Conservation (phyloP, 2,329 filamentous ascomycete genomes). For the Lachnellula hyalina region DNA sequence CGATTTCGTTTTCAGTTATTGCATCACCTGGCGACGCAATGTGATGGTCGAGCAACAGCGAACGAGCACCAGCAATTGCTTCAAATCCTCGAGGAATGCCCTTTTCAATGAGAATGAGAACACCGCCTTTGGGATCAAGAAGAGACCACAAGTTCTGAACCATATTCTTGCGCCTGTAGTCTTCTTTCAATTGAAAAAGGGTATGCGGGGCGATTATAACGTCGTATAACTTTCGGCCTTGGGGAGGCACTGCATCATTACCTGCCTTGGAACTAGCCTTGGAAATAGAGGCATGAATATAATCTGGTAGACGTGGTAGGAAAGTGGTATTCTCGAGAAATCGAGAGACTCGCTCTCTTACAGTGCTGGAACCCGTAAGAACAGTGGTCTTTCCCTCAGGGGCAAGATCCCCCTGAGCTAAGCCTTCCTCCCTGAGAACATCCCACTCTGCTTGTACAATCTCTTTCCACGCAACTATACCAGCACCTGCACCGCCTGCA, state of each 20-base stretch:
- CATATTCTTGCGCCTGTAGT: slow-evolving; percentile 70
- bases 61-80: slow-evolving; percentile 77
- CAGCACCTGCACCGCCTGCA: slow-evolving; percentile 68
- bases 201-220: slow-evolving; percentile 85
- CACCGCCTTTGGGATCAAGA: slow-evolving; percentile 75
- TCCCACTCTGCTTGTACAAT: slow-evolving; percentile 79
- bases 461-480: slow-evolving; percentile 69
- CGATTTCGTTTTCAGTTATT: slow-evolving; percentile 33
- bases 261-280: slow-evolving; percentile 52
- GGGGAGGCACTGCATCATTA: slow-evolving; percentile 51
- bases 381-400: slow-evolving; percentile 74
- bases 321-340: slow-evolving; percentile 89
- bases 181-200: slow-evolving; percentile 70
- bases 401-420: slow-evolving; percentile 41
- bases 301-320: slow-evolving; percentile 84
- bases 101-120: slow-evolving; percentile 86
- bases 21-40: slow-evolving; percentile 57
- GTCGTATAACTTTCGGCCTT: slow-evolving; percentile 74
- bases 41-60: slow-evolving; percentile 70
- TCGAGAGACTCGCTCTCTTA: slow-evolving; percentile 69
- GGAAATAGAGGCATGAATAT: slow-evolving; percentile 60
- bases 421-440: slow-evolving; percentile 50
- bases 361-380: slow-evolving; percentile 66
- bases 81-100: slow-evolving; percentile 90
- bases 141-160: slow-evolving; percentile 88